Evolutionary conservation across 1,139 yeast genomes (phyloP), one percentile per base, ranked within the genome.

Genomic region (Scheffersomyces segobiensis): DNA sequence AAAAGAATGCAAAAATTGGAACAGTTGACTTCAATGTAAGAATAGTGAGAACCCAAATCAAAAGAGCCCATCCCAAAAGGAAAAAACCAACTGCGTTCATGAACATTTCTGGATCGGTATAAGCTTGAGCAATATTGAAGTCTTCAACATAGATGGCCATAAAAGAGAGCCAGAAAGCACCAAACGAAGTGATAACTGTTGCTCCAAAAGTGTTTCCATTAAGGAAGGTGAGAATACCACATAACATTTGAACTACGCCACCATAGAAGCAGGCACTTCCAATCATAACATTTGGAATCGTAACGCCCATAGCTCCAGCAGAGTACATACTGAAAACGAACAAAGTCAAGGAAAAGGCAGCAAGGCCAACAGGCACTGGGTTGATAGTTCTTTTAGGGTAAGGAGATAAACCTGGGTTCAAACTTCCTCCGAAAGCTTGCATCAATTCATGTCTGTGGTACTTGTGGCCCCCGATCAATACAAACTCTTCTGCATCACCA

Each of bases 321-420:
- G 80, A 79, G 62, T 75, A 77, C 69, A 93, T 75, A 4, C 93
- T 87, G 53, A 92, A 79, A 14, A 91, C 91, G 72, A 93, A 90
- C 4, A 96, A 89, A 19, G 97, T 90, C 64, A 91, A 78, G 7
- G 96, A 97, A 70, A 93, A 92, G 3, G 91, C 96, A 55, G 87
- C 82, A 62, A 93, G 80, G 17, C 97, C 97, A 57, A 93, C 79
- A 2, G 97, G 97, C 54, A 95, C 91, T 52, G 97, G 96, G 72
- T 92, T 92, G 61, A 89, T 97, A 71, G 91, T 87, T 72, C 87
- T 82, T 54, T 83, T 79, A 46, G 96, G 87, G 49, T 89, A 86
- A 49, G 87, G 84, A 26, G 85, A 68, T 60, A 81, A 75, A 69
- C 91, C 92, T 5, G 79, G 77, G 60, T 74, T 75, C 62, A 77